Percentiles rank a stretch among this genome's conserved stretches.
Conservation (phyloP, 257 asterid species). For the Henckelia pumila region DNA sequence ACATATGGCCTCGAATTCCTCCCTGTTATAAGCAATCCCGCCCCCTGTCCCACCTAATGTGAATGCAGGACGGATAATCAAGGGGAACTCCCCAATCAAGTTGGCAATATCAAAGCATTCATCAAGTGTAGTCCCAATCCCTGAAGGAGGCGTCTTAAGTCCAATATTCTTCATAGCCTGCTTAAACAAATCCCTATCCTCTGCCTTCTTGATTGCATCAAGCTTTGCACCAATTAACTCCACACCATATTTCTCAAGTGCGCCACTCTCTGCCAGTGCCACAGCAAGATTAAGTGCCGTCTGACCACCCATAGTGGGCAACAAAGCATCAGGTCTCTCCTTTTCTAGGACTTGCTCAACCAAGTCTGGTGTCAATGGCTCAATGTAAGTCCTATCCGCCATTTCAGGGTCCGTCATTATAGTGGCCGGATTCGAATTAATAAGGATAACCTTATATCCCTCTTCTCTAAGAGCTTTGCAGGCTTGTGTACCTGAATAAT, state of each 20-base stretch:
- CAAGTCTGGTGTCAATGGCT: slow-evolving; percentile 96
- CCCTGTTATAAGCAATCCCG: slow-evolving; percentile 92
- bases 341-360: slow-evolving; percentile 91
- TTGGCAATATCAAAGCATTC: slow-evolving; percentile 79
- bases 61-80: slow-evolving; percentile 93
- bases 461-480: slow-evolving; percentile 97
- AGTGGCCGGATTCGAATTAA: slow-evolving; percentile 95
- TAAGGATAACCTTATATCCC: slow-evolving; percentile 87
- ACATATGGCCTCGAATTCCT: slow-evolving; percentile 93
- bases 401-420: slow-evolving; percentile 92
- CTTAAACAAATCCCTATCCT: slow-evolving; percentile 92
- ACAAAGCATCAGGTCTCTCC: slow-evolving; percentile 91
- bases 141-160: slow-evolving; percentile 92
- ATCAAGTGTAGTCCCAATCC: slow-evolving; percentile 87
- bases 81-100: slow-evolving; percentile 83
- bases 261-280: slow-evolving; percentile 91
- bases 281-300: slow-evolving; percentile 96
- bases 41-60: slow-evolving; percentile 98
- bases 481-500: slow-evolving; percentile 98
- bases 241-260: slow-evolving; percentile 89
- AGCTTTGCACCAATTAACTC: slow-evolving; percentile 97
- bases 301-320: slow-evolving; percentile 99
- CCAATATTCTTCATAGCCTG: slow-evolving; percentile 92
- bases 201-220: slow-evolving; percentile 93
- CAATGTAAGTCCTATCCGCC: slow-evolving; percentile 94